phyloP scores from a whole-genome alignment of 192 early-diverging fungal species.

The Entrophospora sp. region DNA sequence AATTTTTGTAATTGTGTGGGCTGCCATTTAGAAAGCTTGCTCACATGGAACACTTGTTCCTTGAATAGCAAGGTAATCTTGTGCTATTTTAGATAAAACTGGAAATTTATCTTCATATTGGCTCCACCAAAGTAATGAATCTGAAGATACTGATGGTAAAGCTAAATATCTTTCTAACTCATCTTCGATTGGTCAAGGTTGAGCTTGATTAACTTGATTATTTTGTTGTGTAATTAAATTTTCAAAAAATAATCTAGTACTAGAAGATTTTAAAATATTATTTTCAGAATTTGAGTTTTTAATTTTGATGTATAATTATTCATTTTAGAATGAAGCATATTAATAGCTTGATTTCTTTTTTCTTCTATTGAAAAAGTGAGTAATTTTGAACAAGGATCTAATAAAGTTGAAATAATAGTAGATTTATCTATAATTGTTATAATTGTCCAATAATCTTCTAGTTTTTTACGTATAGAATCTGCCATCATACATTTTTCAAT shows the following conservation, averaged over 20 bases:
- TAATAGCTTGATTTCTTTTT: background rate
- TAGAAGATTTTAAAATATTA: background rate
- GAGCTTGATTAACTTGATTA: background rate
- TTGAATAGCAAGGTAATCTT: conserved; percentile 3
- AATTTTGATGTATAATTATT: background rate
- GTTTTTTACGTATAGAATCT: conserved; percentile 1
- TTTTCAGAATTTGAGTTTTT: background rate
- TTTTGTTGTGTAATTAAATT: too few relatives aligned
- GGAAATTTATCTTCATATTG: background rate
- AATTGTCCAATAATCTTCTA: background rate
- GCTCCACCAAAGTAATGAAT: background rate
- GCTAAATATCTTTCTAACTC: conserved; percentile 1
- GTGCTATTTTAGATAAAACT: conserved; percentile 1
- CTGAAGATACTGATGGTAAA: background rate
- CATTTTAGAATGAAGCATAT: background rate
- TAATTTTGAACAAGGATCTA: background rate
- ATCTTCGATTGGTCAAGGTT: background rate
- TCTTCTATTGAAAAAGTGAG: background rate
- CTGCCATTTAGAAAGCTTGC: background rate
- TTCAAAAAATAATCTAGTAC: background rate
- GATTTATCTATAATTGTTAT: background rate
- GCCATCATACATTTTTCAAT: background rate
- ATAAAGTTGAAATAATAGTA: background rate
- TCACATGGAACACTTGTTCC: conserved; percentile 13
- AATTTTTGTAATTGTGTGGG: conserved; percentile 4